Evolutionary conservation across 23 red algal species (phyloP), one percentile per base, ranked within the genome.

Genomic region (Cyanidioschyzon merolae): DNA sequence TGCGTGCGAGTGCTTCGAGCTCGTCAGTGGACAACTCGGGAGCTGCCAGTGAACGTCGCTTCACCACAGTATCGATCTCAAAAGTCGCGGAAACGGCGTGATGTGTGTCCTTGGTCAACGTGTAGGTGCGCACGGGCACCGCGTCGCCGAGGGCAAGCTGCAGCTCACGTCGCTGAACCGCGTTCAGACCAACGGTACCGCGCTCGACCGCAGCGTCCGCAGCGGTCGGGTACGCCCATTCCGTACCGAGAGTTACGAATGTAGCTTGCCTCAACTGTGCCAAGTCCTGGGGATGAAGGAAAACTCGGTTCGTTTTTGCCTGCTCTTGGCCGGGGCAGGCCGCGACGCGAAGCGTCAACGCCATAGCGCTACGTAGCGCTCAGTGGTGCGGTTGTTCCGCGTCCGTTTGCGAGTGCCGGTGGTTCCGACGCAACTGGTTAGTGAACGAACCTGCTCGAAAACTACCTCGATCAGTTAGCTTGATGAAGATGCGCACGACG

Each of bases 91-190:
- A 86, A 24, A 75, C 41, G 37, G 84, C 80, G 32, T 89, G 50
- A 2, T 76, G 45, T 39, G 34, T 50, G 24, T 82, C 83, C 40
- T 71, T 37, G 12, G 84, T 75, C 79, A 77, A 84, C 63, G 58
- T 30, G 37, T 87, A 87, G 30, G 88, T 79, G 26, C 63, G 58
- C 39, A 96, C 57, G 41, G 57, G 59, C 34, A 96, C 85, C 31
- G 76, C 57, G 63, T 96, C 92, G 25, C 79, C 37, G n/a, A 96
- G 77, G 34, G 86, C 92, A 7, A 96, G 79, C 37, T 84, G 87
- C 51, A 91, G 80, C 40, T 96, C 92, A 38, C 82, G 40, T 31
- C 92, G 82, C 68, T 96, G 92, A 32, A 90, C 85, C 34, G 86
- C 50, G 76, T 96, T 96, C 40, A 96, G 81, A 0, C 75, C 92